Base-by-base conservation (phyloP, 1,139 yeast genomes). In the Pichia sp. region DNA sequence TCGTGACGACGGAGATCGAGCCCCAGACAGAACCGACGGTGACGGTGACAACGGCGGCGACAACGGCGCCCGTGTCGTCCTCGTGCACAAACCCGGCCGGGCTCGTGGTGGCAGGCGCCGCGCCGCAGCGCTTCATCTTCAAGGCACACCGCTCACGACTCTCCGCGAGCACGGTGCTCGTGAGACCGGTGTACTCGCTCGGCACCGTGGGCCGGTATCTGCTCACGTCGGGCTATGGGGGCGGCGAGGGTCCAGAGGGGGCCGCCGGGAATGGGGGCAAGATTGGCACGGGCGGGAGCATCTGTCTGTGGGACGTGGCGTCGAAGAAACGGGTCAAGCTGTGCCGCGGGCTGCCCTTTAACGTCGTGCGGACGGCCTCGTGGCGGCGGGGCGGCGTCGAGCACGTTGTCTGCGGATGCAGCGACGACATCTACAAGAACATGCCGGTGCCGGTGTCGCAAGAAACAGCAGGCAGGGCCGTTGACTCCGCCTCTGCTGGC, bases 221-320 rank as follows among this genome's bases (percentile, higher is more conserved):
- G 46, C 47, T 55, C 47, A 49, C 61, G 31, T 36, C 58, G 19
- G 52, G 59, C 40, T 36, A 36, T 15, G 40, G 34, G 11, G 34
- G 34, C 34, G 34, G 11, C 11, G 11, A 8, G 11, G 11, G 11
- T 5, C 8, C 34, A 8, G 34, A 8, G 8, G 11, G 40, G 15
- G 40, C 15, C 40, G 15, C 10, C 40, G n/a, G 15, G 15, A 15
- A 15, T 15, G 7, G 15, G 15, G 15, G 15, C 15, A 31, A 29
- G 48, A 48, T 54, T 15, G 47, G 52, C 40, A 44, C 19, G n/a
- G 97, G 90, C 68, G 84, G 90, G 0, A 72, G 79, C 45, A 80
- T 90, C 1, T 85, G 90, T 60, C 69, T 85, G 16, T 90, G 98
- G 98, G 89, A 88, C 64, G 79, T 80, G 67, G 73, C 75, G 49